These are phyloP conservation scores for Ramalina peruviana DNA, from an alignment of 495 filamentous ascomycete genomes.

Conservation along the genomic window DNA sequence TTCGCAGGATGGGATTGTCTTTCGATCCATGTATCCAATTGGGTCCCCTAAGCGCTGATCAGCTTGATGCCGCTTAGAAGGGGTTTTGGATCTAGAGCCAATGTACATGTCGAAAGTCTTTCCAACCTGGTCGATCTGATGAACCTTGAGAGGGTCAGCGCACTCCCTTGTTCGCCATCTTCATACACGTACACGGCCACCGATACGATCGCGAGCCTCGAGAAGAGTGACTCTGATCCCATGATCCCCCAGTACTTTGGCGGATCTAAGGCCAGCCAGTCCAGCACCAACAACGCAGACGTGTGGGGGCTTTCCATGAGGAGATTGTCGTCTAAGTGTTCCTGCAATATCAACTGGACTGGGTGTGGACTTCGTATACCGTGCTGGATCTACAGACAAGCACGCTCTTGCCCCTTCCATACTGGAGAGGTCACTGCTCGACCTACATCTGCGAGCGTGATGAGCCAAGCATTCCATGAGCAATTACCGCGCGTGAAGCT, in stretches of 20 bases:
- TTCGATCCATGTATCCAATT: constrained; percentile 93
- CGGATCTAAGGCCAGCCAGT: constrained; percentile 73
- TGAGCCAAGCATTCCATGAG: constrained; percentile 9
- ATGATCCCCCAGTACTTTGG: constrained; percentile 64
- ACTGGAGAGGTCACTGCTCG: not conserved
- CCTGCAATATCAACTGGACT: not conserved
- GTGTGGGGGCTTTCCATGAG: constrained; percentile 29
- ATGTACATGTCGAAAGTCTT: constrained; percentile 40
- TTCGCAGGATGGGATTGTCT: constrained; percentile 68
- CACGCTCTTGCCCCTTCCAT: not conserved
- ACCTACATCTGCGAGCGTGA: not conserved
- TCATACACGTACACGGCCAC: constrained; percentile 51
- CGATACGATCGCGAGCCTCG: constrained; percentile 71
- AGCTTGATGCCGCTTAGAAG: constrained; percentile 6
- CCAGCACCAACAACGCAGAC: constrained; percentile 79
- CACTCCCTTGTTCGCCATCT: not conserved
- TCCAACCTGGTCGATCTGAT: constrained; percentile 20
- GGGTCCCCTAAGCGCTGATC: constrained; percentile 43
- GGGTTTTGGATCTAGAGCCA: constrained; percentile 31
- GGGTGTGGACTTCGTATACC: not conserved
- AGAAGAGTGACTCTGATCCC: constrained; percentile 74
- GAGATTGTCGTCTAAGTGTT: constrained; percentile 3
- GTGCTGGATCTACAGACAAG: not conserved
- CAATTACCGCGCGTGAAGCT: not conserved
- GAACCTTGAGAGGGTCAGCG: constrained; percentile 11